Conservation (phyloP, 1,284 basidiomycete species). For the Ustilago cynodontis region DNA sequence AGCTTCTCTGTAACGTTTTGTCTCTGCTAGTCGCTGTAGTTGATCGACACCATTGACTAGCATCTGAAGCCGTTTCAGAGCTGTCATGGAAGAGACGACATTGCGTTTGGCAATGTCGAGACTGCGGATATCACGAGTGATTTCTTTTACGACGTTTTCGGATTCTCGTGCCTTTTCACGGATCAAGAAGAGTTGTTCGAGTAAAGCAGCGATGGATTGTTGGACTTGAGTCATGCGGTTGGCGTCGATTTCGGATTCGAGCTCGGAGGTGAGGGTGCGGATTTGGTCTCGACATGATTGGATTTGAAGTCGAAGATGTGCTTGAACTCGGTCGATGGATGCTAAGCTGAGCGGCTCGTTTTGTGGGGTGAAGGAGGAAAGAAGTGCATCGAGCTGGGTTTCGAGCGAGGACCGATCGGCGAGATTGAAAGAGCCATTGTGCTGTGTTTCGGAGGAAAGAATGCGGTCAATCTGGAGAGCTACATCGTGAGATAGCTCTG, state of each 20-base stretch:
- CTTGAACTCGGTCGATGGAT: constrained; percentile 42
- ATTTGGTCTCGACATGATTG: constrained; percentile 31
- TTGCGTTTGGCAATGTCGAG: constrained; percentile 96
- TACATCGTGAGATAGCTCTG: constrained; percentile 29
- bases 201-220: constrained; percentile 72
- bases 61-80: constrained; percentile 83
- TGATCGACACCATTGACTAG: constrained; percentile 62
- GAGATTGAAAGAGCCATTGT: constrained; percentile 19
- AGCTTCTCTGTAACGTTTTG: constrained; percentile 60
- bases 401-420: constrained; percentile 35
- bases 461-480: constrained; percentile 45
- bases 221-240: constrained; percentile 50
- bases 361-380: constrained; percentile 15
- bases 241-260: constrained; percentile 46
- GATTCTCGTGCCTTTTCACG: constrained; percentile 82
- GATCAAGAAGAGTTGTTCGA: constrained; percentile 92
- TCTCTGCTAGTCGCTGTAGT: constrained; percentile 61
- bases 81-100: constrained; percentile 82
- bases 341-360: constrained; percentile 33
- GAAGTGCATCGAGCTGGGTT: constrained; percentile 37
- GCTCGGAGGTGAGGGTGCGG: constrained; percentile 27
- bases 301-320: constrained; percentile 35
- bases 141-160: constrained; percentile 92
- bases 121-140: constrained; percentile 95
- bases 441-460: constrained; percentile 14